A percentile compares a stretch with the other conserved stretches of the same genome.
Evolutionary conservation across 2,329 filamentous ascomycete genomes (phyloP).

Genomic region (Paraconiothyrium brasiliense): DNA sequence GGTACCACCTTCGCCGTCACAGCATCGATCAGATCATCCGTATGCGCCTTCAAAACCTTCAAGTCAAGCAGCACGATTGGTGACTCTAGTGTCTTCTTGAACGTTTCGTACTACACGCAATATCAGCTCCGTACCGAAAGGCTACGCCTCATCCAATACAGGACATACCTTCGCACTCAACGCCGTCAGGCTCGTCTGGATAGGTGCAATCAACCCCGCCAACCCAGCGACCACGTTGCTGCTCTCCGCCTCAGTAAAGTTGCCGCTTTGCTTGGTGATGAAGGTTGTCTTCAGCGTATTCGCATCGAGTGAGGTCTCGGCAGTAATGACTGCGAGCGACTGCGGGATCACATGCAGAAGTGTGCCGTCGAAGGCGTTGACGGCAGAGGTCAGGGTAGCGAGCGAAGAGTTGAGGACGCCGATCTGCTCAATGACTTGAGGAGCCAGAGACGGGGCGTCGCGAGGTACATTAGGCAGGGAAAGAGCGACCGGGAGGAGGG

Average conservation of each 20-base stretch:
- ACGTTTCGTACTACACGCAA: slow-evolving; percentile 25
- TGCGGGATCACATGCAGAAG: slow-evolving; percentile 31
- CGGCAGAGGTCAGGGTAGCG: slow-evolving; percentile 27
- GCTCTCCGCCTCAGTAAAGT: slow-evolving; percentile 30
- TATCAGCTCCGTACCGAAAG: slow-evolving; percentile 7
- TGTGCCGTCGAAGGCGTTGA: slow-evolving; percentile 33
- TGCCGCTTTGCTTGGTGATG: slow-evolving; percentile 23
- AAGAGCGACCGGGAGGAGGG: slow-evolving; percentile 1
- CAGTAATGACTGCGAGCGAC: slow-evolving; percentile 27
- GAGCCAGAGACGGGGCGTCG: slow-evolving; percentile 10
- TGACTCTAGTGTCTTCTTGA: slow-evolving; percentile 33
- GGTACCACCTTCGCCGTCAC: slow-evolving; percentile 28
- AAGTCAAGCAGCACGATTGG: slow-evolving; percentile 33
- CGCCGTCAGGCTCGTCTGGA: slow-evolving; percentile 25
- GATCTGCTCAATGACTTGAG: slow-evolving; percentile 27
- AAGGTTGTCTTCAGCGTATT: slow-evolving; percentile 28
- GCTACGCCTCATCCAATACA: background rate
- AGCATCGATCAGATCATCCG: slow-evolving; percentile 28
- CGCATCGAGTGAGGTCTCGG: slow-evolving; percentile 29
- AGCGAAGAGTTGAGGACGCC: slow-evolving; percentile 27
- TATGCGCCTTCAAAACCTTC: slow-evolving; percentile 34
- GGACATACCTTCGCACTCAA: slow-evolving; percentile 26
- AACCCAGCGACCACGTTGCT: slow-evolving; percentile 24
- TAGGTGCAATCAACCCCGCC: slow-evolving; percentile 27
- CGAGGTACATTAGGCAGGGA: background rate